Conservation (phyloP, 345 rosid species). For the Citrus reticulata region DNA sequence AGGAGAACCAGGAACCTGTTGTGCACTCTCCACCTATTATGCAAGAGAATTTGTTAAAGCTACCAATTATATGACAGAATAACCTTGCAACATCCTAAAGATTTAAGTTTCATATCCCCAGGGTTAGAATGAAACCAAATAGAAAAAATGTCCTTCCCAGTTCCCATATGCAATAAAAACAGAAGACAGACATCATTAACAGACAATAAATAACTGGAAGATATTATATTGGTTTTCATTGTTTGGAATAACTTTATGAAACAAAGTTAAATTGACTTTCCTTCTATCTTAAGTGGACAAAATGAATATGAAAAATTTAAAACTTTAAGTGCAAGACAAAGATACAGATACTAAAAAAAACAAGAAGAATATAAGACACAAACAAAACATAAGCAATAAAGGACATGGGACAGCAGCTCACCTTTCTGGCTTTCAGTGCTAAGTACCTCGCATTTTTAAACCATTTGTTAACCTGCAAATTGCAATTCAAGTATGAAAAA, state of each 20-base stretch:
- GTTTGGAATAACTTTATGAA: neutral
- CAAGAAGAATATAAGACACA: neutral
- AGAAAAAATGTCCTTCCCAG: neutral
- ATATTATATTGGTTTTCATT: neutral
- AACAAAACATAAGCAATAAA: neutral
- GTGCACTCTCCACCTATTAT: conserved; percentile 40
- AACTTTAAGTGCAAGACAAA: neutral
- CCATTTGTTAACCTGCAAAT: conserved; percentile 93
- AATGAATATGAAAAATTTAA: neutral
- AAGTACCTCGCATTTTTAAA: conserved; percentile 89
- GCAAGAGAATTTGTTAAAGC: conserved; percentile 1
- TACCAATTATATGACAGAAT: neutral
- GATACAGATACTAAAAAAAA: neutral
- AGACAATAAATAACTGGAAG: neutral
- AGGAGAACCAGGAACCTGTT: conserved; percentile 31
- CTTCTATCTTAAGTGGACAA: neutral
- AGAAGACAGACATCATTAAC: neutral
- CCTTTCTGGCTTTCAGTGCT: conserved; percentile 85
- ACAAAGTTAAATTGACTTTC: neutral
- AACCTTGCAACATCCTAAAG: neutral
- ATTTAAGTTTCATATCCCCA: neutral
- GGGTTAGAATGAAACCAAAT: neutral
- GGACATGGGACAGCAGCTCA: conserved; percentile 16
- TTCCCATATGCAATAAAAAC: neutral
- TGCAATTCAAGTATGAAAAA: conserved; percentile 18